Percentiles rank a stretch among this genome's conserved stretches.
Evolutionary conservation across 1,139 yeast genomes (phyloP).

Genomic region (Spencermartinsiella ligniputridi): DNA sequence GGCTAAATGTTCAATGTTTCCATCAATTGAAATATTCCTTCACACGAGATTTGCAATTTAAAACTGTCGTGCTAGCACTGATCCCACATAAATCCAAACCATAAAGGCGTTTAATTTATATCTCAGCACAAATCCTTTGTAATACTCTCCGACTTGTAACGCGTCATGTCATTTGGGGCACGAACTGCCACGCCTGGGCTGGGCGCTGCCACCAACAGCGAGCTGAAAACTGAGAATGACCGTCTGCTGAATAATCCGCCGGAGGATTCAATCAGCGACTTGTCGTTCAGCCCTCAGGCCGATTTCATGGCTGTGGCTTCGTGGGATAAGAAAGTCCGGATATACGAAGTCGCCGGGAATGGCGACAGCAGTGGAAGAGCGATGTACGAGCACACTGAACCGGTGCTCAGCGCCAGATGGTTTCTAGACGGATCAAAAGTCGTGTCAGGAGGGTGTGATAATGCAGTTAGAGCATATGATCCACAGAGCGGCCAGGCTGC

Average conservation of each 20-base stretch:
- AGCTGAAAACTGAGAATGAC: slow-evolving; percentile 71
- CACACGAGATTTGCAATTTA: no score
- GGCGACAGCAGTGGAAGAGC: slow-evolving; percentile 79
- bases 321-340: slow-evolving; percentile 94
- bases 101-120: no score
- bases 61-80: no score
- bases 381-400: slow-evolving; percentile 82
- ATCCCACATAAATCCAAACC: no score
- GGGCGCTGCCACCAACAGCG: slow-evolving; percentile 35
- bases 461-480: slow-evolving; percentile 80
- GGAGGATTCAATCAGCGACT: slow-evolving; percentile 84
- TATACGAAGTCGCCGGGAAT: slow-evolving; percentile 75
- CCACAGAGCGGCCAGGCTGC: slow-evolving; percentile 74
- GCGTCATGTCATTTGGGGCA: background rate
- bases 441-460: slow-evolving; percentile 90
- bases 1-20: no score
- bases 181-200: background rate
- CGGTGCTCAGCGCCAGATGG: slow-evolving; percentile 82
- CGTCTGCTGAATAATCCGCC: slow-evolving; percentile 80
- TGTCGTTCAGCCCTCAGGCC: slow-evolving; percentile 88
- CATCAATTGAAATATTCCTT: no score
- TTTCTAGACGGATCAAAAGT: slow-evolving; percentile 82
- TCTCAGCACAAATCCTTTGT: no score
- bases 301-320: slow-evolving; percentile 77
- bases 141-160: no score